Conservation (phyloP, 495 filamentous ascomycete genomes). For the Podospora bellae-mahoneyi region DNA sequence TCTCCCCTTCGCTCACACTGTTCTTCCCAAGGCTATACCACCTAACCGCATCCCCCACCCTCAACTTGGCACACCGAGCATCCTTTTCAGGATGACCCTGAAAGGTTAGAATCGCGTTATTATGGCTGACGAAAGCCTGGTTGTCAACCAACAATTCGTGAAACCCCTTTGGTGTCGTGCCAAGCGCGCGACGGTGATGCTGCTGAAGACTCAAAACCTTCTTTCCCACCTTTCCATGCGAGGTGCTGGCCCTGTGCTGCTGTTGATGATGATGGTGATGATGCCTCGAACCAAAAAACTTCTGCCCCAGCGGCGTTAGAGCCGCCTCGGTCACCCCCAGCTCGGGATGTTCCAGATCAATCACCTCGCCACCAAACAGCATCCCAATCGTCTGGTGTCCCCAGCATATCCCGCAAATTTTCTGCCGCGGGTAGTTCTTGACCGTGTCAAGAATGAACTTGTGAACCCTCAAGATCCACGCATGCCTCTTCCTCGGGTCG, state of each 20-base stretch:
- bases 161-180: conserved; percentile 33
- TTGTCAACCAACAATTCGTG: conserved; percentile 35
- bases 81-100: conserved; percentile 53
- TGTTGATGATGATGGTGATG: not conserved
- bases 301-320: conserved; percentile 36
- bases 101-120: conserved; percentile 44
- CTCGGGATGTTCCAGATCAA: conserved; percentile 41
- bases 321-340: conserved; percentile 40
- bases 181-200: conserved; percentile 45
- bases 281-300: conserved; percentile 31
- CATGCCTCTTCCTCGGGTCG: conserved; percentile 42
- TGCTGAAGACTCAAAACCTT: conserved; percentile 36
- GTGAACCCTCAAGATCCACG: conserved; percentile 46
- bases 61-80: conserved; percentile 36
- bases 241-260: not conserved
- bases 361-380: conserved; percentile 42
- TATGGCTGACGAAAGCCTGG: conserved; percentile 41
- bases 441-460: conserved; percentile 40
- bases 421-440: conserved; percentile 37
- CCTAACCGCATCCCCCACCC: conserved; percentile 36
- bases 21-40: conserved; percentile 42
- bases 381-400: conserved; percentile 47
- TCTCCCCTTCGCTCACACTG: conserved; percentile 5
- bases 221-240: not conserved
- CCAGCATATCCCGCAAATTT: conserved; percentile 48